Conservation (phyloP, 2,329 filamentous ascomycete species). For the Talaromyces sp. region DNA sequence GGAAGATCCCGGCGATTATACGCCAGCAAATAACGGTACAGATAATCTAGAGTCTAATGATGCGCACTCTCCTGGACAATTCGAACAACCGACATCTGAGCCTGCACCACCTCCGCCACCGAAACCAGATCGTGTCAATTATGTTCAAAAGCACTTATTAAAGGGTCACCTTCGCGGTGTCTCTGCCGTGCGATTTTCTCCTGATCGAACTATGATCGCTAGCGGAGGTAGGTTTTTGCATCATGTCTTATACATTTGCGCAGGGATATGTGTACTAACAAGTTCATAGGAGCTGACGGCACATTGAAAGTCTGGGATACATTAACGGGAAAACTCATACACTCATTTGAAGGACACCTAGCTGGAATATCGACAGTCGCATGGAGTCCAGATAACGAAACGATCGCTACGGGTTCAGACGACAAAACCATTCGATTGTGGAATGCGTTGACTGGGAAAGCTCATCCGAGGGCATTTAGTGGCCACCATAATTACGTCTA, state of each 20-base stretch:
- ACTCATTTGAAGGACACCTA: slow-evolving; percentile 88
- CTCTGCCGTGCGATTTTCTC: slow-evolving; percentile 83
- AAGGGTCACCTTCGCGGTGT: slow-evolving; percentile 74
- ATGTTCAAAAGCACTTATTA: slow-evolving; percentile 64
- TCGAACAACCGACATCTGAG: slow-evolving; percentile 32
- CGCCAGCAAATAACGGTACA: slow-evolving; percentile 16
- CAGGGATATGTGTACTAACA: slow-evolving; percentile 1
- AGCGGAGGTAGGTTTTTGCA: slow-evolving; percentile 58
- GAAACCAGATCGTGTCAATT: slow-evolving; percentile 59
- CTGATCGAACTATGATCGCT: slow-evolving; percentile 83
- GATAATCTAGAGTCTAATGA: slow-evolving; percentile 15
- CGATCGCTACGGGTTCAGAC: slow-evolving; percentile 85
- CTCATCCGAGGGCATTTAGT: slow-evolving; percentile 58
- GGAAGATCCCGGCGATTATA: slow-evolving; percentile 14
- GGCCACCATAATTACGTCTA: slow-evolving; percentile 98
- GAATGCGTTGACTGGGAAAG: slow-evolving; percentile 62
- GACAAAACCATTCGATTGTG: slow-evolving; percentile 94
- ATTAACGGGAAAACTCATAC: slow-evolving; percentile 68
- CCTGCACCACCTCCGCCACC: slow-evolving; percentile 39
- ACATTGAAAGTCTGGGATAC: slow-evolving; percentile 91
- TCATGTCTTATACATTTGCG: background rate
- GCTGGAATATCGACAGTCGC: slow-evolving; percentile 86
- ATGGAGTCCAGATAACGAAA: slow-evolving; percentile 88
- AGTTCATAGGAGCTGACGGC: slow-evolving; percentile 63
- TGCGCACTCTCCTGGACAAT: slow-evolving; percentile 15